A percentile compares a stretch with the other conserved stretches of the same genome.
These are phyloP conservation scores for Drechslerella dactyloides DNA, from an alignment of 2,329 filamentous ascomycete species.

Conservation along the genomic window DNA sequence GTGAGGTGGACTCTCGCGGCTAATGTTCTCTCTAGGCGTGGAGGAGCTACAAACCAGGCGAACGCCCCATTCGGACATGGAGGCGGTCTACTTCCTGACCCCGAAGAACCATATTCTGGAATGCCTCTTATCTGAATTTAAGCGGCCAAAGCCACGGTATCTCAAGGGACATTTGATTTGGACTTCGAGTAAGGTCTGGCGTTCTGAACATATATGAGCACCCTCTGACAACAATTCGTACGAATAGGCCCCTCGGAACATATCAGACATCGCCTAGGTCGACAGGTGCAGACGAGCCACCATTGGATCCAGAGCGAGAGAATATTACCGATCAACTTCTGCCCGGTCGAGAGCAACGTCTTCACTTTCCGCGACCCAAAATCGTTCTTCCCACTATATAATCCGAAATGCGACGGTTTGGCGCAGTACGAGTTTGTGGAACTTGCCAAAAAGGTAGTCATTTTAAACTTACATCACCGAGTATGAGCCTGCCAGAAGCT, in stretches of 20 bases:
- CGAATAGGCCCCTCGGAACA: slow-evolving; percentile 23
- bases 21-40: slow-evolving; percentile 70
- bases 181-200: slow-evolving; percentile 73
- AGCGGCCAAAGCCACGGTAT: slow-evolving; percentile 73
- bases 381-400: slow-evolving; percentile 92
- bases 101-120: slow-evolving; percentile 88
- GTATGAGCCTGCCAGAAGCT: neutral
- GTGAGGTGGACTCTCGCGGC: slow-evolving; percentile 25
- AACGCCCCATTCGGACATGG: slow-evolving; percentile 83
- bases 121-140: slow-evolving; percentile 90
- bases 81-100: slow-evolving; percentile 90
- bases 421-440: slow-evolving; percentile 82
- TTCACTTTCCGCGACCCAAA: slow-evolving; percentile 92
- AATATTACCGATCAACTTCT: slow-evolving; percentile 85
- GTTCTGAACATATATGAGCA: slow-evolving; percentile 59
- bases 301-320: slow-evolving; percentile 80
- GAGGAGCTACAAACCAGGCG: slow-evolving; percentile 89
- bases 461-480: neutral
- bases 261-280: slow-evolving; percentile 12
- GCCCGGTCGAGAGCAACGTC: slow-evolving; percentile 86
- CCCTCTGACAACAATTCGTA: neutral
- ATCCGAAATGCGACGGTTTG: slow-evolving; percentile 84
- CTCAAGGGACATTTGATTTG: slow-evolving; percentile 80
- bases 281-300: slow-evolving; percentile 55
- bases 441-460: slow-evolving; percentile 80